A percentile compares a stretch with the other conserved stretches of the same genome.
Conservation (phyloP, 2,329 filamentous ascomycete species). For the Seiridium unicorne region DNA sequence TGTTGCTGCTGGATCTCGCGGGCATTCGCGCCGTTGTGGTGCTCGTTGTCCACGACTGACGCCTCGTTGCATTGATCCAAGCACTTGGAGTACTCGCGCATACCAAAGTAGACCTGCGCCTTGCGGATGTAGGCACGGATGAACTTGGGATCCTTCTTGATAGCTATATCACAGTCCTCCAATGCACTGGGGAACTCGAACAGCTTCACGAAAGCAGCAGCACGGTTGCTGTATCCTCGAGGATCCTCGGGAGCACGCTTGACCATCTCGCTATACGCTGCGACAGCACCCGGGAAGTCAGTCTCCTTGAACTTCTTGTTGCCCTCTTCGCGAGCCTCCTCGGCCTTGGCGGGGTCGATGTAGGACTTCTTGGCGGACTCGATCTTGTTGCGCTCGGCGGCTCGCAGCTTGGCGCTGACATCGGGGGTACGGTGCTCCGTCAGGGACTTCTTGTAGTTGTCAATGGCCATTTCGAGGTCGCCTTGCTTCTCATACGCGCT, state of each 20-base stretch:
- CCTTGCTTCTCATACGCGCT: slow-evolving; percentile 89
- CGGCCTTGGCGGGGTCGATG: slow-evolving; percentile 86
- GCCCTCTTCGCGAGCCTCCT: slow-evolving; percentile 90
- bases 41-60: slow-evolving; percentile 68
- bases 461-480: slow-evolving; percentile 75
- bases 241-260: slow-evolving; percentile 93
- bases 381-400: slow-evolving; percentile 82
- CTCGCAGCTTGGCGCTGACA: slow-evolving; percentile 86
- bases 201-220: slow-evolving; percentile 94
- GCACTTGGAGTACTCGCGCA: slow-evolving; percentile 97
- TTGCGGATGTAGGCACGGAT: slow-evolving; percentile 96
- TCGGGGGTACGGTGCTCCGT: slow-evolving; percentile 97
- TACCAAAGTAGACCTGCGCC: slow-evolving; percentile 91
- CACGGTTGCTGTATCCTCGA: slow-evolving; percentile 94
- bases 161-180: slow-evolving; percentile 86
- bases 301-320: slow-evolving; percentile 97
- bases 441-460: slow-evolving; percentile 89
- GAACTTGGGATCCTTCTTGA: slow-evolving; percentile 87
- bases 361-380: slow-evolving; percentile 76
- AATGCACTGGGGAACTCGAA: slow-evolving; percentile 93
- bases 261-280: slow-evolving; percentile 93
- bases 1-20: slow-evolving; percentile 93
- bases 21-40: slow-evolving; percentile 71
- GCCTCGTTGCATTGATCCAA: slow-evolving; percentile 87
- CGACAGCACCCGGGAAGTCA: slow-evolving; percentile 93